Evolutionary conservation across 2,329 filamentous ascomycete species (phyloP).

Genomic region (Pseudonectria buxi): DNA sequence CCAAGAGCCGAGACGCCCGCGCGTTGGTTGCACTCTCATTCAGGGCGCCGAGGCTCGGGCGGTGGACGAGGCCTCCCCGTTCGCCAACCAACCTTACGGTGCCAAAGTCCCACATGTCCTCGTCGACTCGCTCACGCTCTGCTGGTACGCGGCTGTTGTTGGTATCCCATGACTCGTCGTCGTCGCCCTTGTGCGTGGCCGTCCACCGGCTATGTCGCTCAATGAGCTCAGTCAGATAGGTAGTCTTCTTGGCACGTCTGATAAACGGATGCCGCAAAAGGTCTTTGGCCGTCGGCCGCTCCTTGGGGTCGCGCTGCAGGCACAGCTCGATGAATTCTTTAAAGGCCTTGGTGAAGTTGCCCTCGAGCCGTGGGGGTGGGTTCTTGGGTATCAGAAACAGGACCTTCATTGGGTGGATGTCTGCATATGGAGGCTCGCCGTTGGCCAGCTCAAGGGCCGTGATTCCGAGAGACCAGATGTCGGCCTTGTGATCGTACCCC

Average conservation of each 20-base stretch:
- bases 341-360: constrained; percentile 81
- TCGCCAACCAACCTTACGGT: constrained; percentile 78
- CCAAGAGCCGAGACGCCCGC: constrained; percentile 49
- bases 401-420: constrained; percentile 89
- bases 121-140: constrained; percentile 54
- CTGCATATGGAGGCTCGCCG: constrained; percentile 81
- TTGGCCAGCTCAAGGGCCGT: constrained; percentile 85
- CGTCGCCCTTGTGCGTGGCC: constrained; percentile 66
- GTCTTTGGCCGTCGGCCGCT: constrained; percentile 80
- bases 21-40: constrained; percentile 77
- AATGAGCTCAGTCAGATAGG: constrained; percentile 81
- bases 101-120: constrained; percentile 98
- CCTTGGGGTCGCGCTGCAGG: constrained; percentile 88
- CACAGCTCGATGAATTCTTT: constrained; percentile 90
- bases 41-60: constrained; percentile 61
- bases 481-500: constrained; percentile 77
- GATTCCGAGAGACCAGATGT: constrained; percentile 90
- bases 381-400: constrained; percentile 88
- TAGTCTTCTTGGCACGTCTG: constrained; percentile 76
- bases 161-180: constrained; percentile 54
- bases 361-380: constrained; percentile 74
- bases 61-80: constrained; percentile 48
- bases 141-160: constrained; percentile 45
- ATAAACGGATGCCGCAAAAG: constrained; percentile 86
- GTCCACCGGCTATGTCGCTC: constrained; percentile 84